These are phyloP conservation scores for Pythium oligandrum DNA, from an alignment of 352 stramenopile genomes.

Conservation along the genomic window DNA sequence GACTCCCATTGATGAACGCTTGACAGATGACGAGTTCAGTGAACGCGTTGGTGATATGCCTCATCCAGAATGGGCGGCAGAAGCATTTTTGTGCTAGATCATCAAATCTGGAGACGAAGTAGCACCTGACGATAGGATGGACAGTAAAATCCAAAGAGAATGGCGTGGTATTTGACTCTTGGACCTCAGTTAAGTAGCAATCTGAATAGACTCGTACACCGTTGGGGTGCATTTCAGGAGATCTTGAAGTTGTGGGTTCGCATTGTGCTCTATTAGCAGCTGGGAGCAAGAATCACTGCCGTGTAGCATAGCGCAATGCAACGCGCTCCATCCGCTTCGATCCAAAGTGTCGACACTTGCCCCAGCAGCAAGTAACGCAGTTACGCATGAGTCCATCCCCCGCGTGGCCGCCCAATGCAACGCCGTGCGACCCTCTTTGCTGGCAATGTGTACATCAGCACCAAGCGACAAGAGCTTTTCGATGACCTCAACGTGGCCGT, in stretches of 20 bases:
- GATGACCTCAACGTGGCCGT: constrained; percentile 41
- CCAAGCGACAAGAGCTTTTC: constrained; percentile 33
- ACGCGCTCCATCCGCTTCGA: constrained; percentile 43
- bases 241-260: constrained; percentile 21
- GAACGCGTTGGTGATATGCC: no score
- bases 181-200: no score
- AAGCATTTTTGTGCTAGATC: no score
- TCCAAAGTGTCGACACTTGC: constrained; percentile 30
- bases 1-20: constrained; percentile 19
- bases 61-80: no score
- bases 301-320: constrained; percentile 61
- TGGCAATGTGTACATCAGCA: constrained; percentile 28
- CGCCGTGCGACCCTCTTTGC: constrained; percentile 43
- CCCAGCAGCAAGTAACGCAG: constrained; percentile 26
- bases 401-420: constrained; percentile 61
- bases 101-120: no score
- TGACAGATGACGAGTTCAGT: constrained; percentile 24
- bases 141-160: no score
- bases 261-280: constrained; percentile 35
- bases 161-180: no score
- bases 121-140: no score
- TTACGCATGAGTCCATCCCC: constrained; percentile 32
- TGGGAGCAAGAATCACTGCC: constrained; percentile 25
- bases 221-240: constrained; percentile 43
- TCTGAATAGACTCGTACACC: no score